A percentile compares a stretch with the other conserved stretches of the same genome.
Conservation (phyloP, 129 eudicot genomes). For the Cynara cardunculus region DNA sequence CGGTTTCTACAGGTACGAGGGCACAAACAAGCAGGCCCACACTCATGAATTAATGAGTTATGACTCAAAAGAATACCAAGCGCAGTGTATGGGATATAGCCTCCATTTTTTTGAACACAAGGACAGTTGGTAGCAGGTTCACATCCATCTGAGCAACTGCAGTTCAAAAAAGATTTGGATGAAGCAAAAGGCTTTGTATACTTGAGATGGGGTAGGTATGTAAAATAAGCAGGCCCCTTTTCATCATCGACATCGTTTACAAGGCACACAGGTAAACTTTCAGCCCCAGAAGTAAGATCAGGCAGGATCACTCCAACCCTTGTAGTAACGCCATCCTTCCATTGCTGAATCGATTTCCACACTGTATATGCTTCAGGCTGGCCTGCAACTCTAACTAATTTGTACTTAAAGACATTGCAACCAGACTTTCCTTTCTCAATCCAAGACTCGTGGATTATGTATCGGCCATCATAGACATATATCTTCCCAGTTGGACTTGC, state of each 20-base stretch:
- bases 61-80: conserved; percentile 48
- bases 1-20: conserved; percentile 69
- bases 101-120: conserved; percentile 53
- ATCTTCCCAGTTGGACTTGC: conserved; percentile 37
- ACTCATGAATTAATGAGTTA: conserved; percentile 53
- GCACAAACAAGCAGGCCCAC: conserved; percentile 52
- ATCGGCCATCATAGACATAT: conserved; percentile 70
- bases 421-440: conserved; percentile 59
- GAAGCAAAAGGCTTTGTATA: conserved; percentile 38
- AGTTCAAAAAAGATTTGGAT: conserved; percentile 31
- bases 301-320: conserved; percentile 53
- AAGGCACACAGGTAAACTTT: conserved; percentile 49
- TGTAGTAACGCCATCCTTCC: conserved; percentile 49
- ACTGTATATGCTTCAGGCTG: conserved; percentile 60
- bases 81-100: conserved; percentile 47
- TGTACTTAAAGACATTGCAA: conserved; percentile 63
- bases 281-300: conserved; percentile 58
- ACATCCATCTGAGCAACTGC: conserved; percentile 53
- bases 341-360: conserved; percentile 65
- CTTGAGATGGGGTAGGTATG: conserved; percentile 38
- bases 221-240: conserved; percentile 65
- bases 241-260: conserved; percentile 61
- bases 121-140: conserved; percentile 52
- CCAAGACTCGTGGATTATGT: conserved; percentile 62
- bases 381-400: conserved; percentile 50